Evolutionary conservation across 2,329 filamentous ascomycete genomes (phyloP), one percentile per base, ranked within the genome.

Genomic region (Macrophomina phaseolina): DNA sequence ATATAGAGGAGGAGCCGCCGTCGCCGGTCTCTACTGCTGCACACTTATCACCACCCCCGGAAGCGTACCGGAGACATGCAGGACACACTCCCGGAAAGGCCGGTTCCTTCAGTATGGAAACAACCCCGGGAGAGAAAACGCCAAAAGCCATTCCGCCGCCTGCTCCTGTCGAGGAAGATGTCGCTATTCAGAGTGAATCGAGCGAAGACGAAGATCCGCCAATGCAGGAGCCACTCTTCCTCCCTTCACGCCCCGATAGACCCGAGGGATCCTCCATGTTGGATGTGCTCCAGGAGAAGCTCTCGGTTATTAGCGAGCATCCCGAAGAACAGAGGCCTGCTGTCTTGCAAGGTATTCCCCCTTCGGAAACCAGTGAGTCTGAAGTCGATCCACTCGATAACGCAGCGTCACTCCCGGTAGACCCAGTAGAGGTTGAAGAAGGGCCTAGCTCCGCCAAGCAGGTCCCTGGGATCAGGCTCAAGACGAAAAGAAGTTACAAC

Each of bases 381-480:
- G 63, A 65, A 77, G 72, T 62, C 69, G 72, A 18, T 23, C 74
- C 76, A 7, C 60, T 68, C 1, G 72, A 73, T n/a, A 42, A 45
- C 12, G 48, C 55, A 7, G 67, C 69, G 18, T 68, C 67, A 11
- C 71, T 74, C 0, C 69, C 71, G 16, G 40, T 63, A 42, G 67
- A 71, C 40, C 68, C 71, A 16, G 67, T 68, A n/a, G 71, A 70
- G 36, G 67, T 69, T 5, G 70, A 48, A 1, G 48, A 51, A 4
- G 38, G 18, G 11, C 14, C 65, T 38, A 55, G 34, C 23, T 49
- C 53, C 1, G 40, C 45, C n/a, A 52, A 60, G 23, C 38, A 55
- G 18, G 58, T 78, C 1, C 76, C 78, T 42, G 77, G 77, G 1
- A 74, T 79, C 16, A 69, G 70, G 9, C 68, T 79, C 16, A 79